Percentiles rank a stretch among this genome's conserved stretches.
Evolutionary conservation across 2,329 filamentous ascomycete genomes (phyloP).

Genomic region (Samsoniella hepiali): DNA sequence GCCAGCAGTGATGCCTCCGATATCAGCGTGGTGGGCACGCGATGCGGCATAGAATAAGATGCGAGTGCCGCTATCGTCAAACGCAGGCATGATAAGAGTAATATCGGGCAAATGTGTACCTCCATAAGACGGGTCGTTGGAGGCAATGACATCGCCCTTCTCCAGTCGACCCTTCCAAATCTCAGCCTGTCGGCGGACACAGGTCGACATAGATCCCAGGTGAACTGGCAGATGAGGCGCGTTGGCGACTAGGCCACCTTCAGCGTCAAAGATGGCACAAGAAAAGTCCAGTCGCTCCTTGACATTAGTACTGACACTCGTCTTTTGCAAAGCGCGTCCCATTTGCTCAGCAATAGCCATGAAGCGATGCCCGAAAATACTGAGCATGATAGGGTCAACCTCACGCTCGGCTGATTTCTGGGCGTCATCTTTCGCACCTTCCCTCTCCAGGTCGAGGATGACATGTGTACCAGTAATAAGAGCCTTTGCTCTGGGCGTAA

Average conservation of each 20-base stretch:
- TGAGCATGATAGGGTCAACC: slow-evolving; percentile 69
- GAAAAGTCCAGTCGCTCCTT: slow-evolving; percentile 81
- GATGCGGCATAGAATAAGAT: slow-evolving; percentile 82
- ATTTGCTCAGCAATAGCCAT: slow-evolving; percentile 87
- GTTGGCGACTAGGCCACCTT: slow-evolving; percentile 73
- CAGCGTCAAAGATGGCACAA: slow-evolving; percentile 74
- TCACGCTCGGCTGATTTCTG: slow-evolving; percentile 3
- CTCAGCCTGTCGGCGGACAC: slow-evolving; percentile 71
- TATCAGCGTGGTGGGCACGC: slow-evolving; percentile 79
- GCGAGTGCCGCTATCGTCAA: slow-evolving; percentile 59
- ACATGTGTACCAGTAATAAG: slow-evolving; percentile 82
- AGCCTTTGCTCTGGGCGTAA: slow-evolving; percentile 74
- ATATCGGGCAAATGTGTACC: slow-evolving; percentile 82
- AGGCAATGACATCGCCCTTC: slow-evolving; percentile 76
- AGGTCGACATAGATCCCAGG: slow-evolving; percentile 78
- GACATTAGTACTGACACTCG: slow-evolving; percentile 76
- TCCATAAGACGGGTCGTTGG: slow-evolving; percentile 79
- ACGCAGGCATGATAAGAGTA: slow-evolving; percentile 76
- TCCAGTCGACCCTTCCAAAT: slow-evolving; percentile 77
- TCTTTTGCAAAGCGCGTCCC: slow-evolving; percentile 77
- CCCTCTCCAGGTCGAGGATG: slow-evolving; percentile 74
- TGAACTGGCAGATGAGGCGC: slow-evolving; percentile 79
- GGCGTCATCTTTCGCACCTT: slow-evolving; percentile 36
- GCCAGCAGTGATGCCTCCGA: slow-evolving; percentile 75
- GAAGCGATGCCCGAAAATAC: slow-evolving; percentile 78